These are phyloP conservation scores for Seiridium cupressi DNA, from an alignment of 2,329 filamentous ascomycete genomes.

Conservation along the genomic window DNA sequence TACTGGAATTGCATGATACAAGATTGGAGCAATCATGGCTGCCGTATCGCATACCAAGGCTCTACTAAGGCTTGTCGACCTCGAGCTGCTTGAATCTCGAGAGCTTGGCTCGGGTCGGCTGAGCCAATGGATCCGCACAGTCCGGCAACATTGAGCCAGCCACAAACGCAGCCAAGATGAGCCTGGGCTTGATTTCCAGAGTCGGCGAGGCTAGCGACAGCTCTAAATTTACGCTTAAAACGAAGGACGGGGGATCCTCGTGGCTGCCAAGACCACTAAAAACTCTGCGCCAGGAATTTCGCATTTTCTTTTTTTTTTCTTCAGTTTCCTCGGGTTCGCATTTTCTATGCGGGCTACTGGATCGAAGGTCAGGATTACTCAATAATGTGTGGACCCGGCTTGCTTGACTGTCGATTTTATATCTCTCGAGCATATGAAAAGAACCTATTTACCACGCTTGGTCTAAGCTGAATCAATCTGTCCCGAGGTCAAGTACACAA, in stretches of 20 bases:
- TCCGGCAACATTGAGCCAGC: background rate
- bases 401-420: no score
- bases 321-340: no score
- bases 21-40: background rate
- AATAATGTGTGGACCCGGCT: no score
- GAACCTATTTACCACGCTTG: no score
- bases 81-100: background rate
- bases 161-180: background rate
- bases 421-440: no score
- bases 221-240: slow-evolving; percentile 5
- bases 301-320: background rate
- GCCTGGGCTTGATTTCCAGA: background rate
- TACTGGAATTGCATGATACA: background rate
- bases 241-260: background rate
- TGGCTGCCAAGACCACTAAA: background rate
- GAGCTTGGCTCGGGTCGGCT: background rate
- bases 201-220: background rate
- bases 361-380: no score
- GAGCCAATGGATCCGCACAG: background rate
- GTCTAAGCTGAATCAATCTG: no score
- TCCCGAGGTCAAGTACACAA: no score
- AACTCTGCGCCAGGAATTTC: background rate
- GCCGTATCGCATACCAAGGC: background rate
- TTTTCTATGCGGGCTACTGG: no score
- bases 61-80: background rate